Evolutionary conservation across 2,329 filamentous ascomycete species (phyloP).

Genomic region (Bipolaris bicolor): DNA sequence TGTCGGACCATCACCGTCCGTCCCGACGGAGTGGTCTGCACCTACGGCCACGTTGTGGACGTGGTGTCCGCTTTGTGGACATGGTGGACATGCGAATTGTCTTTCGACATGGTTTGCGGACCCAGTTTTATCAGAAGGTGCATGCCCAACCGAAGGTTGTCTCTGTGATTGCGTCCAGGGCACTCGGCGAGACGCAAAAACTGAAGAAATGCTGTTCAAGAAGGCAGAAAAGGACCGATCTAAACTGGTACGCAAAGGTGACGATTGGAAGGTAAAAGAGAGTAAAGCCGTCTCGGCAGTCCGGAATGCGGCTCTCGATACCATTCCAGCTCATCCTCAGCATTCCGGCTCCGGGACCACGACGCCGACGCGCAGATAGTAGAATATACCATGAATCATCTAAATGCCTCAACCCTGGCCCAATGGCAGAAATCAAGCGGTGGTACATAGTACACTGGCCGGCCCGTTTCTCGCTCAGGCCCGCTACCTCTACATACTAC

Average conservation of each 20-base stretch:
- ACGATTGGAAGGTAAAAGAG: slow-evolving; percentile 52
- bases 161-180: slow-evolving; percentile 65
- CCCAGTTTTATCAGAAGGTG: slow-evolving; percentile 55
- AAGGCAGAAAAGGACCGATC: slow-evolving; percentile 45
- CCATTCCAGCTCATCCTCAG: slow-evolving; percentile 22
- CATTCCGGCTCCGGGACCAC: slow-evolving; percentile 13
- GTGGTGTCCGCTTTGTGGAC: slow-evolving; percentile 66
- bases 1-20: slow-evolving; percentile 28
- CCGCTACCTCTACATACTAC: not conserved
- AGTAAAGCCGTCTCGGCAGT: slow-evolving; percentile 52
- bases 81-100: slow-evolving; percentile 65
- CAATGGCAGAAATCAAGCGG: not conserved
- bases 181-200: slow-evolving; percentile 44
- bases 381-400: slow-evolving; percentile 1
- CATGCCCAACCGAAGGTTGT: slow-evolving; percentile 65
- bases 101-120: slow-evolving; percentile 62
- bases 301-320: slow-evolving; percentile 39
- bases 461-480: not conserved
- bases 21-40: slow-evolving; percentile 29
- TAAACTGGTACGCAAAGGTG: slow-evolving; percentile 46
- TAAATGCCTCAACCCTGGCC: slow-evolving; percentile 2
- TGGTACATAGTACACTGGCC: not conserved
- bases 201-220: slow-evolving; percentile 35
- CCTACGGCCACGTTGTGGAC: slow-evolving; percentile 55
- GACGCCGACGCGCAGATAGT: slow-evolving; percentile 13